phyloP scores from a whole-genome alignment of 345 rosid genomes.

The Pistacia atlantica region DNA sequence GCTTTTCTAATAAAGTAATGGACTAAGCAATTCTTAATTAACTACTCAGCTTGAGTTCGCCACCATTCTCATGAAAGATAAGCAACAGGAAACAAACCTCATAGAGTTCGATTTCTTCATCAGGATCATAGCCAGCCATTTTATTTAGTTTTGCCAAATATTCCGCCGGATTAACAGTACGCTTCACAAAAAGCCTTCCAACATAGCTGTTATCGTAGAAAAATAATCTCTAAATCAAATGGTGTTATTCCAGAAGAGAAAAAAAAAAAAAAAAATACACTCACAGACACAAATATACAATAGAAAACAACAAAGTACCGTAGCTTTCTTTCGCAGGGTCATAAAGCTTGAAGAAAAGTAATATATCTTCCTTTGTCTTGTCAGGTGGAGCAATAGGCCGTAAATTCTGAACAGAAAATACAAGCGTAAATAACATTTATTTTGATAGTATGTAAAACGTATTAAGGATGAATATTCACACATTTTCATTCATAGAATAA shows the following conservation, averaged over 20 bases:
- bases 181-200: slow-evolving; percentile 72
- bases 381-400: slow-evolving; percentile 55
- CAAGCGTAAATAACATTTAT: slow-evolving; percentile 10
- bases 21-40: background rate
- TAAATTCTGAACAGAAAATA: slow-evolving; percentile 45
- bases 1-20: background rate
- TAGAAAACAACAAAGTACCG: slow-evolving; percentile 35
- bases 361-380: slow-evolving; percentile 66
- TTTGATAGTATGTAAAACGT: too few relatives aligned
- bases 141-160: slow-evolving; percentile 59
- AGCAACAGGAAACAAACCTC: slow-evolving; percentile 49
- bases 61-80: background rate
- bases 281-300: background rate
- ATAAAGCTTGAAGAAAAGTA: slow-evolving; percentile 74
- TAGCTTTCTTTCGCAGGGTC: slow-evolving; percentile 63
- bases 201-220: slow-evolving; percentile 41
- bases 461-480: too few relatives aligned
- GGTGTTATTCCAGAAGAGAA: background rate
- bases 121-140: slow-evolving; percentile 71
- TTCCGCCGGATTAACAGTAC: slow-evolving; percentile 54
- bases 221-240: slow-evolving; percentile 15
- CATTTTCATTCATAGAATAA: too few relatives aligned
- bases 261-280: background rate
- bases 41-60: background rate
- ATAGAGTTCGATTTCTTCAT: slow-evolving; percentile 69